Conservation (phyloP, 441 rosid genomes). For the Jatropha podagrica region DNA sequence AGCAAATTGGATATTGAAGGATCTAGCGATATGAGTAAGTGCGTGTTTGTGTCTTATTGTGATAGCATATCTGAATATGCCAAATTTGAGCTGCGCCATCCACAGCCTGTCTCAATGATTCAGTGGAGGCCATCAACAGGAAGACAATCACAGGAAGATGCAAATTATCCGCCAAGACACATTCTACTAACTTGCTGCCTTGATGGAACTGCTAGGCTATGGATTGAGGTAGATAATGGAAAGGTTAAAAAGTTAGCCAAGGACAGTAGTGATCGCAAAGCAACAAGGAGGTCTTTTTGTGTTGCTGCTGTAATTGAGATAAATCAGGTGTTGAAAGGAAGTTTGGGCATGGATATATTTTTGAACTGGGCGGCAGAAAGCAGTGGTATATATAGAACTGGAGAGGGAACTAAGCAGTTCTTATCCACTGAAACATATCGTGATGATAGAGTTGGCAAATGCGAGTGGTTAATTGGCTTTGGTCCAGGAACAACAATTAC, state of each 20-base stretch:
- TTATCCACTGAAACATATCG: constrained; percentile 40
- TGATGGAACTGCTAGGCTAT: constrained; percentile 90
- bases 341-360: constrained; percentile 53
- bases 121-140: constrained; percentile 78
- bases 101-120: constrained; percentile 72
- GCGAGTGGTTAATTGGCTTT: constrained; percentile 94
- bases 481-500: constrained; percentile 68
- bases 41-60: constrained; percentile 51
- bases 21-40: constrained; percentile 43
- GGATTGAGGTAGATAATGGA: constrained; percentile 78
- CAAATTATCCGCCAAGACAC: constrained; percentile 42
- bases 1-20: constrained; percentile 34
- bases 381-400: constrained; percentile 45
- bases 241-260: constrained; percentile 53
- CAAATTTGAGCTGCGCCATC: constrained; percentile 59
- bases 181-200: constrained; percentile 81
- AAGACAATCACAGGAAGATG: constrained; percentile 36
- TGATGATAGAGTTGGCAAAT: constrained; percentile 49
- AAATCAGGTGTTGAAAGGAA: constrained; percentile 58
- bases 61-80: constrained; percentile 48
- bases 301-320: constrained; percentile 85
- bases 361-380: constrained; percentile 71
- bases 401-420: constrained; percentile 42
- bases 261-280: constrained; percentile 50
- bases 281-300: constrained; percentile 42